These are phyloP conservation scores for Glaciozyma martinii DNA, from an alignment of 768 basidiomycete species.

Conservation along the genomic window DNA sequence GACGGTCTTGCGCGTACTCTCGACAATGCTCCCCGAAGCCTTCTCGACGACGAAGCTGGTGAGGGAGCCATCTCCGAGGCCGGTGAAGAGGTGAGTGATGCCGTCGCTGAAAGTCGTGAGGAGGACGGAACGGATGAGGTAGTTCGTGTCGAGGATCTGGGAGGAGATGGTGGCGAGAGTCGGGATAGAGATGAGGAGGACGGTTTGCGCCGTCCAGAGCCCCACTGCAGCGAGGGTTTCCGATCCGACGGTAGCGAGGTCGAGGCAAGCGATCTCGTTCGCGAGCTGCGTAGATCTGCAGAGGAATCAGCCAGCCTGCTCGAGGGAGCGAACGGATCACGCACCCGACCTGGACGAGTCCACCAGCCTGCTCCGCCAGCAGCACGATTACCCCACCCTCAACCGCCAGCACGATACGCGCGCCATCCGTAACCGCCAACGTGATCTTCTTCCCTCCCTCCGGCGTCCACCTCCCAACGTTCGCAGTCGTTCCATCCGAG, in stretches of 20 bases:
- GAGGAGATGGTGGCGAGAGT: conserved; percentile 32
- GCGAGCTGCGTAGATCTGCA: conserved; percentile 20
- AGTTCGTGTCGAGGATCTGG: conserved; percentile 43
- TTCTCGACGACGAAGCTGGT: conserved; percentile 48
- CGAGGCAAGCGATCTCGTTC: conserved; percentile 61
- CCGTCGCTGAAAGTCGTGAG: conserved; percentile 53
- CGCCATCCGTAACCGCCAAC: conserved; percentile 14
- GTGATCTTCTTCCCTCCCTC: conserved; percentile 24
- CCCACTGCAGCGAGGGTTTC: conserved; percentile 51
- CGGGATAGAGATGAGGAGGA: conserved; percentile 50
- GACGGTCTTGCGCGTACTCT: conserved; percentile 46
- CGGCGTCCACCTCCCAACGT: conserved; percentile 11
- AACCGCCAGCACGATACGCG: conserved; percentile 21
- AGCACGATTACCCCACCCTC: conserved; percentile 43
- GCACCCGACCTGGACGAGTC: conserved; percentile 1
- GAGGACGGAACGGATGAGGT: conserved; percentile 40
- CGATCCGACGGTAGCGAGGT: conserved; percentile 50
- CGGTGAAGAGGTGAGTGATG: conserved; percentile 50
- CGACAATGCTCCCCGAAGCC: not conserved
- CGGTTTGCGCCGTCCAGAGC: conserved; percentile 62
- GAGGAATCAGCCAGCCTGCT: not conserved
- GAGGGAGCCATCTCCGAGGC: conserved; percentile 66
- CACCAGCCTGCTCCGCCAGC: conserved; percentile 45
- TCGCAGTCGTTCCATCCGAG: conserved; percentile 46
- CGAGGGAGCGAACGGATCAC: not conserved